Percentiles rank a stretch among this genome's conserved stretches.
These are phyloP conservation scores for Fremontodendron californicum DNA, from an alignment of 345 rosid genomes.

Conservation along the genomic window DNA sequence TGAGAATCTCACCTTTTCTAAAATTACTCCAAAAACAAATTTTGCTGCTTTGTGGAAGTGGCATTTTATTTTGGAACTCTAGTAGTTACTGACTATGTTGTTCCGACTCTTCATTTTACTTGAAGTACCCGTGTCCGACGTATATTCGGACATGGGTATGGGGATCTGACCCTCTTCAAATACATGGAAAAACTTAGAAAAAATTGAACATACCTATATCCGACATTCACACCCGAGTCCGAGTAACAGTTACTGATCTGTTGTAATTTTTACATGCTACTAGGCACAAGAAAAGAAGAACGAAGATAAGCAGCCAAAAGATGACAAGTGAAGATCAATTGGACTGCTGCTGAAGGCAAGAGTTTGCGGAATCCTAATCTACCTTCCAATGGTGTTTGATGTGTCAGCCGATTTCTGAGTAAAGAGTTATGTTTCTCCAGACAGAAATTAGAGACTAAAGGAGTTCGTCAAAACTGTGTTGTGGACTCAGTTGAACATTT, in stretches of 20 bases:
- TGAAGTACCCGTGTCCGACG: no score
- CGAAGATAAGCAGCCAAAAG: conserved; percentile 36
- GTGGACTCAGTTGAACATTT: neutral
- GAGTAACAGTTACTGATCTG: neutral
- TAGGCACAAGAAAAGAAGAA: conserved; percentile 40
- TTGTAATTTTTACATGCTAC: neutral
- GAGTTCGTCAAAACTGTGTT: neutral
- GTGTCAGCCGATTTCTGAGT: neutral
- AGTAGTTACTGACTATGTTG: no score
- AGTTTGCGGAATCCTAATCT: neutral
- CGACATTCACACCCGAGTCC: no score
- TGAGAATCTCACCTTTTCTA: neutral
- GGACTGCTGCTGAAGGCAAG: neutral
- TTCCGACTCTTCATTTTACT: no score
- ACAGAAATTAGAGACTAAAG: neutral
- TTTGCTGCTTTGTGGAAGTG: neutral
- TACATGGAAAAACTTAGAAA: no score
- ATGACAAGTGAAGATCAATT: conserved; percentile 31
- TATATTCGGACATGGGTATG: no score
- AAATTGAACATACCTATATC: no score
- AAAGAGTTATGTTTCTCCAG: neutral
- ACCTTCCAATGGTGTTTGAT: neutral
- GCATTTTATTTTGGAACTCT: neutral
- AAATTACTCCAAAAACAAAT: neutral
- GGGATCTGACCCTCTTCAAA: no score